These are phyloP conservation scores for Ambrosiella cleistominuta DNA, from an alignment of 2,329 filamentous ascomycete genomes.

Conservation along the genomic window DNA sequence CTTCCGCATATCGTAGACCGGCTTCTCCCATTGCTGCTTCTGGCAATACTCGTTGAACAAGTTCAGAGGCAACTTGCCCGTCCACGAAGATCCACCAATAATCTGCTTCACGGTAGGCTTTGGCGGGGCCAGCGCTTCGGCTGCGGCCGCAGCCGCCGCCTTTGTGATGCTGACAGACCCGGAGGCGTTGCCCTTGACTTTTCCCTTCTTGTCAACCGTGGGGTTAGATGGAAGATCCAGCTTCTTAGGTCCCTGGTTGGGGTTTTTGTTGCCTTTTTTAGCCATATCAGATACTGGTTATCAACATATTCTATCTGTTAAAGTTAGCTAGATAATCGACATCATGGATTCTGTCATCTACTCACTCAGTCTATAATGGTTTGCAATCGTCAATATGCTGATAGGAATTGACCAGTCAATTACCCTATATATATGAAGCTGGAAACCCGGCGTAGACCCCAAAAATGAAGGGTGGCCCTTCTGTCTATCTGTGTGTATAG, in stretches of 20 bases:
- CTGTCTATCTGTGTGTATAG: no score
- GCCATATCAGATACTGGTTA: not conserved
- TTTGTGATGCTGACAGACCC: conserved; percentile 7
- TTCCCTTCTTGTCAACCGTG: conserved; percentile 8
- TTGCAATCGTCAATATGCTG: not conserved
- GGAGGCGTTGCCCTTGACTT: not conserved
- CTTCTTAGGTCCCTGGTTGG: conserved; percentile 3
- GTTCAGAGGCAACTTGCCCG: conserved; percentile 87
- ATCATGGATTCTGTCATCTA: no score
- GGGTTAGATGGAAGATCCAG: not conserved
- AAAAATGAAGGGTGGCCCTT: not conserved
- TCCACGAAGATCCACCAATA: conserved; percentile 92
- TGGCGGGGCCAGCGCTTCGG: conserved; percentile 25
- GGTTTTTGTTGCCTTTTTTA: conserved; percentile 11
- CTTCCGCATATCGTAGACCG: conserved; percentile 73
- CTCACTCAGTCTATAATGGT: not conserved
- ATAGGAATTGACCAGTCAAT: not conserved
- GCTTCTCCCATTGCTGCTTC: conserved; percentile 87
- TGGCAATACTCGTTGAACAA: conserved; percentile 87
- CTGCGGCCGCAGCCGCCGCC: conserved; percentile 2
- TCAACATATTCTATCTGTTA: not conserved
- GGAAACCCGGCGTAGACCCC: no score
- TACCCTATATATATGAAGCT: not conserved
- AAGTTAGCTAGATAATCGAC: not conserved
- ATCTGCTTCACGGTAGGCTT: conserved; percentile 57